These are phyloP conservation scores for Ascocoryne sarcoides DNA, from an alignment of 2,329 filamentous ascomycete species.

Conservation along the genomic window DNA sequence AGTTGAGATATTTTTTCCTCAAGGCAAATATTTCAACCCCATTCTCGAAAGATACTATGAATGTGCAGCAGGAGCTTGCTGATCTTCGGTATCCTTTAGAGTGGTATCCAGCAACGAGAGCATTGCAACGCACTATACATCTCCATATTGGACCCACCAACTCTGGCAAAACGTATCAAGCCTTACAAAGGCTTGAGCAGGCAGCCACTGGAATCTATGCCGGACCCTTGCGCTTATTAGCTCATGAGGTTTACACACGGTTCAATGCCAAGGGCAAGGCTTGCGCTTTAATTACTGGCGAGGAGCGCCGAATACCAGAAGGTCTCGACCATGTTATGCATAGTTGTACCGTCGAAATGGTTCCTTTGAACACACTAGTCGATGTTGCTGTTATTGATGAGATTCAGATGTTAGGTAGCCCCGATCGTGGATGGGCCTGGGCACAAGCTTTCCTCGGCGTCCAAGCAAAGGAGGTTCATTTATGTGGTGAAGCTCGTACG, in stretches of 20 bases:
- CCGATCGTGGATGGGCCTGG: constrained; percentile 85
- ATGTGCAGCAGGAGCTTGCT: constrained; percentile 53
- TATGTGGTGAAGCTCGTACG: constrained; percentile 82
- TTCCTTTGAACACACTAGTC: constrained; percentile 38
- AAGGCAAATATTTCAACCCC: constrained; percentile 49
- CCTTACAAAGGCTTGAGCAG: constrained; percentile 72
- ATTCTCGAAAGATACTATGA: constrained; percentile 41
- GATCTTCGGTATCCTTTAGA: constrained; percentile 84
- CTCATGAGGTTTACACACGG: constrained; percentile 90
- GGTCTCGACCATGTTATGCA: constrained; percentile 50
- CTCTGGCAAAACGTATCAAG: constrained; percentile 95
- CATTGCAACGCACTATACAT: constrained; percentile 74
- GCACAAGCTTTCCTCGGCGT: constrained; percentile 83
- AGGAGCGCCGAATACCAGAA: constrained; percentile 68
- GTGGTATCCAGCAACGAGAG: constrained; percentile 81
- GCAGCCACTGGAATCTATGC: constrained; percentile 77
- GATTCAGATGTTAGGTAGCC: constrained; percentile 90
- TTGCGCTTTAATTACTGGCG: constrained; percentile 81
- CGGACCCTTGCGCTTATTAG: constrained; percentile 78
- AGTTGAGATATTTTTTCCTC: constrained; percentile 59
- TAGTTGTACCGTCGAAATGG: constrained; percentile 95
- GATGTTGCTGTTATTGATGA: constrained; percentile 97
- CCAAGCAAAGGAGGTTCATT: constrained; percentile 78
- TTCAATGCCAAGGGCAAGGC: constrained; percentile 67
- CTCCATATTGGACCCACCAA: constrained; percentile 95